Evolutionary conservation across 2,329 filamentous ascomycete genomes (phyloP).

Genomic region (Arthrinium phaeospermum): DNA sequence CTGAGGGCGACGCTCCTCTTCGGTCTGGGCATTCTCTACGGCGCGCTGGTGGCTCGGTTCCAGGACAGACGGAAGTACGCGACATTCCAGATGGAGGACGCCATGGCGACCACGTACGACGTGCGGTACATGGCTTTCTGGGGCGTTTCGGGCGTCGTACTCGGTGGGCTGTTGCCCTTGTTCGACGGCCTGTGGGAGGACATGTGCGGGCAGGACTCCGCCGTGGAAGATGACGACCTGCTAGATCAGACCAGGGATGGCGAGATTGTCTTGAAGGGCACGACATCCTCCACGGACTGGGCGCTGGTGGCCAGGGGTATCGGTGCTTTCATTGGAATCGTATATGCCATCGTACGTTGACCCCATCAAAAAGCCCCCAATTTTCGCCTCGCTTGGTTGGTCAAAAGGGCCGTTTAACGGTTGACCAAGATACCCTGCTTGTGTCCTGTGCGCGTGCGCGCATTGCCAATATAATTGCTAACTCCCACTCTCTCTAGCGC

Average conservation of each 20-base stretch:
- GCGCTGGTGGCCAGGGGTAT: conserved; percentile 65
- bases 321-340: conserved; percentile 65
- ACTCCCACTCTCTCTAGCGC: conserved; percentile 59
- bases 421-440: conserved; percentile 19
- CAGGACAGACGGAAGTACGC: conserved; percentile 72
- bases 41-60: conserved; percentile 78
- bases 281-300: conserved; percentile 65
- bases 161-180: conserved; percentile 84
- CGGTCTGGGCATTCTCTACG: conserved; percentile 81
- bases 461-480: background rate
- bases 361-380: conserved; percentile 9
- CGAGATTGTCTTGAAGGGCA: conserved; percentile 23
- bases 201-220: conserved; percentile 44
- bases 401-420: conserved; percentile 17
- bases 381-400: background rate
- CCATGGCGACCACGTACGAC: conserved; percentile 47
- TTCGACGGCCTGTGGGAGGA: conserved; percentile 78
- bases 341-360: conserved; percentile 75
- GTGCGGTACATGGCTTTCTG: conserved; percentile 79
- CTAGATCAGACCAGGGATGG: conserved; percentile 35
- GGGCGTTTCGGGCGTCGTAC: conserved; percentile 77
- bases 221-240: conserved; percentile 29
- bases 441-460: background rate
- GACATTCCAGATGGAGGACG: conserved; percentile 61
- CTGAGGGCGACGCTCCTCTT: conserved; percentile 72